A percentile compares a stretch with the other conserved stretches of the same genome.
phyloP scores from a whole-genome alignment of 148 eudicot species.

The Salicornia ramosissima region DNA sequence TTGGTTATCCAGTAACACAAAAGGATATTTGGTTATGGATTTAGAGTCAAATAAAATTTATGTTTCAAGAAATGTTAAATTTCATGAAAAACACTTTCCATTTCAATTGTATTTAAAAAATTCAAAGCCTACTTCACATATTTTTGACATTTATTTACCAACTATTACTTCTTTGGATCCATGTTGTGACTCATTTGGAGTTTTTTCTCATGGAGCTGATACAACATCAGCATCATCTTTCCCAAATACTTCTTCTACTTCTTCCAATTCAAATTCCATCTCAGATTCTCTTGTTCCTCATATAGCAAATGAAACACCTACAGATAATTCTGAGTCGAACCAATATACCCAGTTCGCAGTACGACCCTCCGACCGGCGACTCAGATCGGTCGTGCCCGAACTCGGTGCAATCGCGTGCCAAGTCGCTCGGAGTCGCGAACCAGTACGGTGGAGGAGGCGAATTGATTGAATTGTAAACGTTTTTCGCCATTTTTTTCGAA shows the following conservation, averaged over 20 bases:
- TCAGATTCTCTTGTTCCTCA: too few species aligned
- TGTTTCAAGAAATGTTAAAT: background rate
- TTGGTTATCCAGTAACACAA: background rate
- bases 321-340: too few species aligned
- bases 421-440: too few species aligned
- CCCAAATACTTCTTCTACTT: background rate
- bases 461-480: too few species aligned
- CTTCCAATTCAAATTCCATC: background rate
- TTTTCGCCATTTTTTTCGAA: too few species aligned
- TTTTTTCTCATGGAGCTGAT: background rate
- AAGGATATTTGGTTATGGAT: background rate
- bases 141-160: background rate
- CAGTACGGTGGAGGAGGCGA: too few species aligned
- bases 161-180: background rate
- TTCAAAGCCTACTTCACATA: background rate
- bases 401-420: too few species aligned
- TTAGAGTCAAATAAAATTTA: background rate
- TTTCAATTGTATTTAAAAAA: background rate
- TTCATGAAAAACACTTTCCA: background rate
- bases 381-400: too few species aligned
- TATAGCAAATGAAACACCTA: too few species aligned
- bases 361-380: too few species aligned
- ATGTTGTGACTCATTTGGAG: background rate
- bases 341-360: too few species aligned
- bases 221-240: background rate